Conservation (phyloP, 73 alveolate genomes). For the Uronychia binucleata region DNA sequence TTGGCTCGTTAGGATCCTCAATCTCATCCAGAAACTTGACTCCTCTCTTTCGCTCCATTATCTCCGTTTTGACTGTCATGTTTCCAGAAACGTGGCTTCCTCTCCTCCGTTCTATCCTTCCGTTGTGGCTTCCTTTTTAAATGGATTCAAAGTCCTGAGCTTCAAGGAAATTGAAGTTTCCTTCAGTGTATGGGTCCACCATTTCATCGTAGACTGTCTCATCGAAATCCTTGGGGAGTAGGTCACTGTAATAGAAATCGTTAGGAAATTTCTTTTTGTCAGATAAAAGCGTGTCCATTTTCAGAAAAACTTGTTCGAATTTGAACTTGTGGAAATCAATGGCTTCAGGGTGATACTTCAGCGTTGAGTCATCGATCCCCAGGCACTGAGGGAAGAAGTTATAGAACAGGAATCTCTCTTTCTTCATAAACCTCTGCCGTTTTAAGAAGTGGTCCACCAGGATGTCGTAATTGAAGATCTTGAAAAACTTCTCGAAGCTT, state of each 20-base stretch:
- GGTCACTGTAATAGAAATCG: conserved; percentile 29
- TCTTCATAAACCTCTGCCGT: conserved; percentile 15
- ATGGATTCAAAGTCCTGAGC: background rate
- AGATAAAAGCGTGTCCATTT: background rate
- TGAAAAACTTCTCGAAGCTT: conserved; percentile 23
- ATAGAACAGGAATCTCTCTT: conserved; percentile 44
- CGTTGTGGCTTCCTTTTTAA: too few species aligned
- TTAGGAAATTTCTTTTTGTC: background rate
- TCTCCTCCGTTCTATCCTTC: too few species aligned
- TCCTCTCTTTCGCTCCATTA: background rate
- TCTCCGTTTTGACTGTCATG: too few species aligned
- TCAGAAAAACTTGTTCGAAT: conserved; percentile 26
- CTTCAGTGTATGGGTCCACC: conserved; percentile 31
- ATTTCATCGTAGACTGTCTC: conserved; percentile 38
- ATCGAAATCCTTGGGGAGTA: conserved; percentile 41
- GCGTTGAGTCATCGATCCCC: conserved; percentile 32
- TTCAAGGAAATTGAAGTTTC: background rate
- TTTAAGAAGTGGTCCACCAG: conserved; percentile 3
- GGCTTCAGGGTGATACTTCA: background rate
- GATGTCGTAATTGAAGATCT: conserved; percentile 23
- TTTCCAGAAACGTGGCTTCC: too few species aligned
- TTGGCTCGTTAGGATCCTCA: conserved; percentile 17
- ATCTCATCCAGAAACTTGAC: conserved; percentile 9
- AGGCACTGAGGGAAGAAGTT: conserved; percentile 40
- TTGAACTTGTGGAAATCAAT: conserved; percentile 23